phyloP scores from a whole-genome alignment of 495 filamentous ascomycete species.

The Aspergillus incahuasiensis region DNA sequence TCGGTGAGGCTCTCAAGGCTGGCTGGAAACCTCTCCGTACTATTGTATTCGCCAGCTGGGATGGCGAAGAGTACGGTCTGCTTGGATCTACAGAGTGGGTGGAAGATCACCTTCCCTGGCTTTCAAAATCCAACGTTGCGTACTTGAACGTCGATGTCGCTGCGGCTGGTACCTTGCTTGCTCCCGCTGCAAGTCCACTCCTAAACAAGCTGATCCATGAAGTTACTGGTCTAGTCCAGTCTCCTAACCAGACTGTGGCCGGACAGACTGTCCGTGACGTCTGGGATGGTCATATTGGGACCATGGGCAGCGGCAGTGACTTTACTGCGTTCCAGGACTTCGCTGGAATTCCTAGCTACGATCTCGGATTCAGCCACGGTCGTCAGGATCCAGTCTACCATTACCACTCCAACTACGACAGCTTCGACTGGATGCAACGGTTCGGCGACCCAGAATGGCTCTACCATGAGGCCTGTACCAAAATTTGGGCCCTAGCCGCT shows the following conservation, averaged over 20 bases:
- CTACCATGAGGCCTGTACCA: constrained; percentile 58
- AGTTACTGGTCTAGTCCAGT: constrained; percentile 63
- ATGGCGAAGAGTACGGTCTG: constrained; percentile 69
- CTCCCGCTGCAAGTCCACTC: constrained; percentile 58
- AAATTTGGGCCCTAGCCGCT: constrained; percentile 50
- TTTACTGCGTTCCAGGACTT: constrained; percentile 74
- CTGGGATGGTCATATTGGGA: constrained; percentile 56
- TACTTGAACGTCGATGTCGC: constrained; percentile 72
- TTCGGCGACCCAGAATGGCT: constrained; percentile 59
- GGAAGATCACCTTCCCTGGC: constrained; percentile 81
- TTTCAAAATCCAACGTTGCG: constrained; percentile 65
- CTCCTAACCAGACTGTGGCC: constrained; percentile 65
- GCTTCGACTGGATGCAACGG: constrained; percentile 69
- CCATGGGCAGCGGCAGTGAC: constrained; percentile 68
- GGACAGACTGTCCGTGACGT: constrained; percentile 64
- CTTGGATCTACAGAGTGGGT: constrained; percentile 74
- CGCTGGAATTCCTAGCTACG: constrained; percentile 60
- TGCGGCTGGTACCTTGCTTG: constrained; percentile 46
- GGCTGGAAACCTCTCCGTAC: constrained; percentile 91
- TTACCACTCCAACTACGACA: constrained; percentile 77
- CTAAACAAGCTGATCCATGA: constrained; percentile 72
- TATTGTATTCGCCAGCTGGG: constrained; percentile 70
- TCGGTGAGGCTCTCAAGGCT: constrained; percentile 64
- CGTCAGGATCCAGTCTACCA: constrained; percentile 58
- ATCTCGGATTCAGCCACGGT: constrained; percentile 51